Evolutionary conservation across 352 stramenopile genomes (phyloP).

Genomic region (Pythium catenulatum): DNA sequence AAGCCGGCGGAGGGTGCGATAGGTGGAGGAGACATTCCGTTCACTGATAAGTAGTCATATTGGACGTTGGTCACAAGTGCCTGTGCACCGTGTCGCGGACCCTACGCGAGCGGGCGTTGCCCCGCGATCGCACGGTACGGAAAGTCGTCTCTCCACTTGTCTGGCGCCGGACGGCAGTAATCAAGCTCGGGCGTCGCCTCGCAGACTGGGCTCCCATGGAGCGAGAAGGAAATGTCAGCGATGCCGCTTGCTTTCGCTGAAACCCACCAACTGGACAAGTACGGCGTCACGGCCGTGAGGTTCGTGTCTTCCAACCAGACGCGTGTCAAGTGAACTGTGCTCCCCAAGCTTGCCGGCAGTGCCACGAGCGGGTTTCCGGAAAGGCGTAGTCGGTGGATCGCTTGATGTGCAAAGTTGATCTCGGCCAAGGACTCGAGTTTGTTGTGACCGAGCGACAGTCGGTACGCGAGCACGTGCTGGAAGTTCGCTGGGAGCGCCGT

Average conservation of each 20-base stretch:
- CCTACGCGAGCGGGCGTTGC: neutral
- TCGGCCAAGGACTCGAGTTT: neutral
- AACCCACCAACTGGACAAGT: neutral
- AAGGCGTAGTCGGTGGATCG: neutral
- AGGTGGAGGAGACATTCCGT: too few species aligned
- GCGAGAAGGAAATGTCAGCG: too few species aligned
- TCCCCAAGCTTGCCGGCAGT: neutral
- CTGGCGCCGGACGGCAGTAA: neutral
- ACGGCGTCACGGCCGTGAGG: neutral
- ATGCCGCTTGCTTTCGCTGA: neutral
- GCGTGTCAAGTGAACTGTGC: neutral
- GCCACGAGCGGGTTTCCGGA: constrained; percentile 5
- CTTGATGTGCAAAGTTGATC: neutral
- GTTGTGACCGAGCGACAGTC: constrained; percentile 1
- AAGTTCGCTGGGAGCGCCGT: neutral
- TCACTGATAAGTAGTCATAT: too few species aligned
- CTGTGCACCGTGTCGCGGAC: too few species aligned
- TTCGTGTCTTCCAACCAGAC: neutral
- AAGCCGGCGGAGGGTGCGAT: too few species aligned
- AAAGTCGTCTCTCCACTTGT: neutral
- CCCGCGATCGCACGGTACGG: neutral
- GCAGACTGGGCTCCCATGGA: neutral
- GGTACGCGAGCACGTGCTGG: neutral
- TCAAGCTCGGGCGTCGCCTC: too few species aligned
- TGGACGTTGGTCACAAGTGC: too few species aligned